Percentiles rank a stretch among this genome's conserved stretches.
Conservation (phyloP, 2,329 filamentous ascomycete genomes). For the Verticillium nonalfalfae region DNA sequence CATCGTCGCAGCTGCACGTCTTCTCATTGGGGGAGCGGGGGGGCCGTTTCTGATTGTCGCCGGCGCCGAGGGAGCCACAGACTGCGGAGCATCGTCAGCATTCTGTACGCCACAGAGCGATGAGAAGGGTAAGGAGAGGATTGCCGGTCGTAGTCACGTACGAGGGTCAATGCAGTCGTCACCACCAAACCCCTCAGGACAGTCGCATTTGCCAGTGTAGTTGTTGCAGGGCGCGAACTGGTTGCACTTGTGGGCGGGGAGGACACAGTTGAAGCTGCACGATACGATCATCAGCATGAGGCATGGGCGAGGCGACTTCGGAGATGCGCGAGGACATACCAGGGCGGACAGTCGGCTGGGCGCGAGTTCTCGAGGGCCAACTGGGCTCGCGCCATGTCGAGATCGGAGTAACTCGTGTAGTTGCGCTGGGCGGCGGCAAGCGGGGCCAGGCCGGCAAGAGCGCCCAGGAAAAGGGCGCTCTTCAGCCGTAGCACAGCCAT, state of each 20-base stretch:
- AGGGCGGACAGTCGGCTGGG: slow-evolving; percentile 73
- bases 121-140: neutral
- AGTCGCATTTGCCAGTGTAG: slow-evolving; percentile 87
- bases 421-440: slow-evolving; percentile 40
- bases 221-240: slow-evolving; percentile 88
- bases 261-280: slow-evolving; percentile 89
- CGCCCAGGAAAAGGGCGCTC: slow-evolving; percentile 28
- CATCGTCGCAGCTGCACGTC: slow-evolving; percentile 77
- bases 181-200: slow-evolving; percentile 86
- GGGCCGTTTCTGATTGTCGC: slow-evolving; percentile 72
- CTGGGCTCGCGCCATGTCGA: slow-evolving; percentile 57
- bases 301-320: slow-evolving; percentile 16
- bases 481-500: slow-evolving; percentile 33
- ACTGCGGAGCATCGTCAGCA: slow-evolving; percentile 35
- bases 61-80: slow-evolving; percentile 81
- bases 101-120: neutral
- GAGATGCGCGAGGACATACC: slow-evolving; percentile 37
- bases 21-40: slow-evolving; percentile 51
- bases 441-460: slow-evolving; percentile 32
- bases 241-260: slow-evolving; percentile 84
- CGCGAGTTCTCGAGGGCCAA: slow-evolving; percentile 67
- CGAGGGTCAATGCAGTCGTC: slow-evolving; percentile 85
- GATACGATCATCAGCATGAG: slow-evolving; percentile 10
- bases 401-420: slow-evolving; percentile 56
- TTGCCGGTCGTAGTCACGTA: slow-evolving; percentile 28